A percentile compares a stretch with the other conserved stretches of the same genome.
phyloP scores from a whole-genome alignment of 2,329 filamentous ascomycete species.

The Elsinoe fawcettii region DNA sequence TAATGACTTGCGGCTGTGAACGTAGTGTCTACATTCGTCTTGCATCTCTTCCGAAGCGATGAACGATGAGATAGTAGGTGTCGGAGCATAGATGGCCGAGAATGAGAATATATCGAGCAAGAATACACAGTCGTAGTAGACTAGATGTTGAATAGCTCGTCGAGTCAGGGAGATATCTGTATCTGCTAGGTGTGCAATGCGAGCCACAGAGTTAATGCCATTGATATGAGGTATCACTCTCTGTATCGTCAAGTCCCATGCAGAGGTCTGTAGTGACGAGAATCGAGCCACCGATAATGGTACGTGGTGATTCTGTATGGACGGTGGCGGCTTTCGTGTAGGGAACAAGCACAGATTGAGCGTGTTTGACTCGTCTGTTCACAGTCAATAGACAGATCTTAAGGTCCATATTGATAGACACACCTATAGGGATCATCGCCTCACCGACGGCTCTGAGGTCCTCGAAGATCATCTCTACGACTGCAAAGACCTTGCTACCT shows the following conservation, averaged over 20 bases:
- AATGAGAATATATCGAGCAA: conserved; percentile 96
- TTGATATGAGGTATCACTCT: conserved; percentile 81
- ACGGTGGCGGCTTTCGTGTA: conserved; percentile 65
- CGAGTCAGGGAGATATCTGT: conserved; percentile 81
- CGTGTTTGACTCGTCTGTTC: conserved; percentile 77
- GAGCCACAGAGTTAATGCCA: conserved; percentile 79
- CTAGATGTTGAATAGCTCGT: conserved; percentile 76
- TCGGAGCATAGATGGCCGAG: conserved; percentile 78
- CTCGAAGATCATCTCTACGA: conserved; percentile 81
- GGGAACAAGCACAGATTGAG: conserved; percentile 96
- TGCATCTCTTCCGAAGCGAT: conserved; percentile 68
- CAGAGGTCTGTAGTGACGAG: conserved; percentile 50
- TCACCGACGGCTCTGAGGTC: conserved; percentile 96
- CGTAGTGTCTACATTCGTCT: conserved; percentile 81
- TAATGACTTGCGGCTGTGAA: conserved; percentile 42
- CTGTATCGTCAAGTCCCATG: conserved; percentile 68
- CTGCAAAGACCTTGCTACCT: conserved; percentile 49
- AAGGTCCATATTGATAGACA: conserved; percentile 26
- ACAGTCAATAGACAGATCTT: conserved; percentile 15
- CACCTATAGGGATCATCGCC: conserved; percentile 95
- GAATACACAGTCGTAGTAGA: conserved; percentile 87
- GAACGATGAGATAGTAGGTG: conserved; percentile 70
- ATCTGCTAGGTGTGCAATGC: conserved; percentile 76
- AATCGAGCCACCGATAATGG: conserved; percentile 60
- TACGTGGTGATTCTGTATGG: conserved; percentile 82